Conservation (phyloP, 768 basidiomycete species). For the Clathrus columnatus region DNA sequence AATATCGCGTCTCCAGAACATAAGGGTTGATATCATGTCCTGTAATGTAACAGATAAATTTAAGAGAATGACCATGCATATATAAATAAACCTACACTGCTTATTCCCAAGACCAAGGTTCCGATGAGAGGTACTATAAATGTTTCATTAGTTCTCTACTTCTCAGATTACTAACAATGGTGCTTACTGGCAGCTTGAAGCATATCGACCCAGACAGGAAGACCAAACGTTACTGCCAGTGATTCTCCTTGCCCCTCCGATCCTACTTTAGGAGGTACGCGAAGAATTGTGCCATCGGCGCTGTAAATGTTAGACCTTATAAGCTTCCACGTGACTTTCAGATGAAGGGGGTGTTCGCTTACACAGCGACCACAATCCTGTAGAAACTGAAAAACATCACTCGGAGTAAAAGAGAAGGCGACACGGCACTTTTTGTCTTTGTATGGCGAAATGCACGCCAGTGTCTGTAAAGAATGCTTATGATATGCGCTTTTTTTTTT, state of each 20-base stretch:
- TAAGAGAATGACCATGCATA: background rate
- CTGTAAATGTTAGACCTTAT: background rate
- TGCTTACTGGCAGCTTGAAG: background rate
- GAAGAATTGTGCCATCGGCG: constrained; percentile 1
- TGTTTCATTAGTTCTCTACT: background rate
- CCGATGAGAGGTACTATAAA: constrained; percentile 2
- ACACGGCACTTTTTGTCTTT: background rate
- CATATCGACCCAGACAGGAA: constrained; percentile 8
- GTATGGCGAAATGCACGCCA: background rate
- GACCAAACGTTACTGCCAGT: background rate
- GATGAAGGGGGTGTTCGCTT: background rate
- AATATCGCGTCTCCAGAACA: background rate
- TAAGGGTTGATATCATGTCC: background rate
- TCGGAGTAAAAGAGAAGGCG: background rate
- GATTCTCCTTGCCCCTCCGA: background rate
- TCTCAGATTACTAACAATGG: background rate
- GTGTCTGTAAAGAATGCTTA: background rate
- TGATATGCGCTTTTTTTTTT: constrained; percentile 1
- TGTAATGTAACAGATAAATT: background rate
- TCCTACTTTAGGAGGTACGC: background rate
- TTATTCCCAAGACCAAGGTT: constrained; percentile 1
- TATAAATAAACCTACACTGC: background rate
- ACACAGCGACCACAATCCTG: background rate
- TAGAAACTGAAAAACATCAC: background rate
- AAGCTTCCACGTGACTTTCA: background rate